phyloP scores from a whole-genome alignment of 192 early-diverging fungal genomes.

The Coemansia nantahalensis region DNA sequence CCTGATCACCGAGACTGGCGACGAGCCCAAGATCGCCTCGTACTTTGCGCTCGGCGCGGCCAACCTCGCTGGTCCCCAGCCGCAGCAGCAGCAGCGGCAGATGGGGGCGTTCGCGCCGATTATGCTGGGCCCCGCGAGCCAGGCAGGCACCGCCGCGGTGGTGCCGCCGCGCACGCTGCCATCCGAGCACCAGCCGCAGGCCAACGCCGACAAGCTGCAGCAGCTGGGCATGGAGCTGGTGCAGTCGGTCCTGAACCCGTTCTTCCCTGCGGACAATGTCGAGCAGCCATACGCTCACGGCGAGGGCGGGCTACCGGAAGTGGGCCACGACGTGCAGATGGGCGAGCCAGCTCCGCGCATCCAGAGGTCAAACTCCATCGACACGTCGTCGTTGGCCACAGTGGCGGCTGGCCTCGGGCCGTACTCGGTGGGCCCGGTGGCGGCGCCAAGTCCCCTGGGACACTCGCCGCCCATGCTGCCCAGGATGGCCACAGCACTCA shows the following conservation, averaged over 20 bases:
- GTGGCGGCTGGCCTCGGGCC: constrained; percentile 10
- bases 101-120: constrained; percentile 6
- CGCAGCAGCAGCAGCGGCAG: constrained; percentile 13
- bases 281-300: background rate
- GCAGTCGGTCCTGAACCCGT: constrained; percentile 35
- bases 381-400: constrained; percentile 39
- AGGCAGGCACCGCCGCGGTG: too few species aligned
- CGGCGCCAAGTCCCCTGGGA: background rate
- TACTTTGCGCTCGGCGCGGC: too few species aligned
- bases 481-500: constrained; percentile 33
- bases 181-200: background rate
- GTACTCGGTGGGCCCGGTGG: background rate
- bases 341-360: constrained; percentile 6
- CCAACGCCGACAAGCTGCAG: constrained; percentile 7
- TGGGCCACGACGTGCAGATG: constrained; percentile 39
- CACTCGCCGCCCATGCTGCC: constrained; percentile 13
- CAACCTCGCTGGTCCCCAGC: too few species aligned
- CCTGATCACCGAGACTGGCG: background rate
- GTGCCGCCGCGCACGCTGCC: background rate
- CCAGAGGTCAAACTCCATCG: constrained; percentile 42
- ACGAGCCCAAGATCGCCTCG: too few species aligned
- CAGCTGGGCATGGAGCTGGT: constrained; percentile 42
- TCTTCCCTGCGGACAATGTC: constrained; percentile 14
- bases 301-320: too few species aligned
- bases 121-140: constrained; percentile 2